These are phyloP conservation scores for Pelargonium nanum DNA, from an alignment of 345 rosid species.

Conservation along the genomic window DNA sequence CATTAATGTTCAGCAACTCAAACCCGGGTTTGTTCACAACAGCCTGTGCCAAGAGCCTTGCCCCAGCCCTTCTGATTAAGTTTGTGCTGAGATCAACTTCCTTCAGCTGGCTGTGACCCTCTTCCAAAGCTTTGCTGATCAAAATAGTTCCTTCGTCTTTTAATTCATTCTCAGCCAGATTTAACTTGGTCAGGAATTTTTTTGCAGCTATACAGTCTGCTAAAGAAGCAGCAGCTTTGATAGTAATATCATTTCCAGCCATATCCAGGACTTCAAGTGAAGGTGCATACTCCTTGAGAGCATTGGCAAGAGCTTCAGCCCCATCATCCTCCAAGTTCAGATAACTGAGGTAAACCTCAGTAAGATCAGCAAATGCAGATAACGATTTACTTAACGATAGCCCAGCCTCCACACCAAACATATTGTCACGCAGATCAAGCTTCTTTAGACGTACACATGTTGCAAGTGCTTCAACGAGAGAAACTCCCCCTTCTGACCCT, in stretches of 20 bases:
- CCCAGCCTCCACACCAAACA: constrained; percentile 83
- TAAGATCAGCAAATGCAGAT: constrained; percentile 33
- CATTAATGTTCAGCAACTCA: constrained; percentile 53
- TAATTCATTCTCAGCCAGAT: constrained; percentile 75
- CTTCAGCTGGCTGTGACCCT: constrained; percentile 45
- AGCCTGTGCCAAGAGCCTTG: constrained; percentile 51
- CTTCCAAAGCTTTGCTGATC: constrained; percentile 57
- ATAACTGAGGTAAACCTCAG: constrained; percentile 70
- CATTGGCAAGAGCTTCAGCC: constrained; percentile 42
- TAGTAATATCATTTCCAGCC: constrained; percentile 82
- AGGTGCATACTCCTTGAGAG: constrained; percentile 56
- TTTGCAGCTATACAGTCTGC: constrained; percentile 57
- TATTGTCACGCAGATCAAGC: constrained; percentile 85
- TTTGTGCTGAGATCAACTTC: constrained; percentile 74
- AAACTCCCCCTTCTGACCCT: constrained; percentile 72
- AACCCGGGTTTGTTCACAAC: constrained; percentile 45
- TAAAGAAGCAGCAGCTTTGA: constrained; percentile 35
- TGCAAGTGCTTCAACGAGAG: constrained; percentile 60
- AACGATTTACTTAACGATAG: constrained; percentile 51
- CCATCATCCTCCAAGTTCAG: constrained; percentile 85
- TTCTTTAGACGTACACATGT: constrained; percentile 51
- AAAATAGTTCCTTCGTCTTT: constrained; percentile 79
- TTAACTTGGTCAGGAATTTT: constrained; percentile 57
- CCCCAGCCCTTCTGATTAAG: constrained; percentile 59
- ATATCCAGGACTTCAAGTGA: constrained; percentile 72